A percentile compares a stretch with the other conserved stretches of the same genome.
Conservation (phyloP, 2,329 filamentous ascomycete species). For the Arthrobotrys iridis region DNA sequence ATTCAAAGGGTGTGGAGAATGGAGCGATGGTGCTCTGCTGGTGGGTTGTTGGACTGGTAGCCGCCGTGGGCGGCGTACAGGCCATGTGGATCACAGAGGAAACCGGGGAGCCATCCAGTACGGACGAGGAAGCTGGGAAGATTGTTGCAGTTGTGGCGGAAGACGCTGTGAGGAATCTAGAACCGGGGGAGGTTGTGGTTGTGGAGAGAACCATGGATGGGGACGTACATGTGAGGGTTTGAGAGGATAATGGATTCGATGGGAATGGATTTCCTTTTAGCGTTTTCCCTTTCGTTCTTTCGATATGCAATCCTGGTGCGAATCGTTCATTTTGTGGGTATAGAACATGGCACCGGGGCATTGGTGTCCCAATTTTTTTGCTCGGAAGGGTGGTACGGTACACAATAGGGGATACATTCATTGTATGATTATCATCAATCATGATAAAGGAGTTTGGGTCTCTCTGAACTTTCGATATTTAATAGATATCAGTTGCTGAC, state of each 20-base stretch:
- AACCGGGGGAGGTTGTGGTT: slow-evolving; percentile 52
- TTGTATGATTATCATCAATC: neutral
- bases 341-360: neutral
- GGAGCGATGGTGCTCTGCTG: slow-evolving; percentile 90
- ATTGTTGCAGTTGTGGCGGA: slow-evolving; percentile 21
- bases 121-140: slow-evolving; percentile 42
- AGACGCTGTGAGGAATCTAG: slow-evolving; percentile 35
- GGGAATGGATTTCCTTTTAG: neutral
- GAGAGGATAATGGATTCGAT: neutral
- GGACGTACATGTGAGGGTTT: neutral
- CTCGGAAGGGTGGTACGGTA: neutral
- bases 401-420: neutral
- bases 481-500: too few relatives aligned
- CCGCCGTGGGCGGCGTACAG: slow-evolving; percentile 74
- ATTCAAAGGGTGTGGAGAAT: slow-evolving; percentile 78
- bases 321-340: neutral
- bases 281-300: neutral
- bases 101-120: slow-evolving; percentile 30
- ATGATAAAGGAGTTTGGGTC: too few relatives aligned
- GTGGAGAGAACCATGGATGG: slow-evolving; percentile 36
- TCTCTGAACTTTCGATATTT: too few relatives aligned
- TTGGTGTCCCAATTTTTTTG: neutral
- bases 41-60: slow-evolving; percentile 87
- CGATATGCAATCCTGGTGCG: neutral
- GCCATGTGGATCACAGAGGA: slow-evolving; percentile 56